phyloP scores from a whole-genome alignment of 2,329 filamentous ascomycete genomes.

The Scytalidium sp. region DNA sequence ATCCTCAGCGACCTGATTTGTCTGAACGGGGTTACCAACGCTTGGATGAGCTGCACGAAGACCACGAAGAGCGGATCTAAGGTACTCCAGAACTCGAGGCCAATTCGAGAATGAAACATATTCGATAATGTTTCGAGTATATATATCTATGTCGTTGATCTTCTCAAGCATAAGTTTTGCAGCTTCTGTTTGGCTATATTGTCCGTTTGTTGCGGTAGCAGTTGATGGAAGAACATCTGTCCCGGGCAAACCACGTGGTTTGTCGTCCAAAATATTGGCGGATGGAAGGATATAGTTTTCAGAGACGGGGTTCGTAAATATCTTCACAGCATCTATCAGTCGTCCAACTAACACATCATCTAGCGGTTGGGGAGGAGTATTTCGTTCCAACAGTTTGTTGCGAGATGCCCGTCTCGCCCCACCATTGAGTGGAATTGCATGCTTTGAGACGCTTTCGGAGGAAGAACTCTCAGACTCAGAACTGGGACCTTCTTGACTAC shows the following conservation, averaged over 20 bases:
- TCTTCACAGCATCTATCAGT: conserved; percentile 52
- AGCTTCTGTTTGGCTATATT: conserved; percentile 20
- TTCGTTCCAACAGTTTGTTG: conserved; percentile 18
- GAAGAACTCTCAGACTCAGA: conserved; percentile 19
- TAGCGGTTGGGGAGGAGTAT: conserved; percentile 31
- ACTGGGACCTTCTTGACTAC: conserved; percentile 14
- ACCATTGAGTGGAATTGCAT: background rate
- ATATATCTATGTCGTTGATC: conserved; percentile 46
- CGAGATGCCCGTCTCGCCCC: conserved; percentile 21
- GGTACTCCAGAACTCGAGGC: conserved; percentile 55
- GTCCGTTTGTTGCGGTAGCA: background rate
- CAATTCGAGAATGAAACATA: conserved; percentile 65
- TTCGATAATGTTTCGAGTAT: conserved; percentile 56
- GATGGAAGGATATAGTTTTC: conserved; percentile 55
- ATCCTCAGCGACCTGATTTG: conserved; percentile 21
- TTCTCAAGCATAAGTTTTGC: conserved; percentile 25
- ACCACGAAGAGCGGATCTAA: conserved; percentile 39
- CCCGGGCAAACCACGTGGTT: background rate
- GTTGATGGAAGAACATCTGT: background rate
- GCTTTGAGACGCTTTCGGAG: conserved; percentile 12
- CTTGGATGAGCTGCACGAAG: conserved; percentile 23
- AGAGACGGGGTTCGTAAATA: conserved; percentile 56
- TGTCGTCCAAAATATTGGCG: conserved; percentile 54
- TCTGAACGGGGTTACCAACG: conserved; percentile 16
- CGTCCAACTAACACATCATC: conserved; percentile 50